Conservation (phyloP, 129 eudicot species). For the Escallonia rubra region DNA sequence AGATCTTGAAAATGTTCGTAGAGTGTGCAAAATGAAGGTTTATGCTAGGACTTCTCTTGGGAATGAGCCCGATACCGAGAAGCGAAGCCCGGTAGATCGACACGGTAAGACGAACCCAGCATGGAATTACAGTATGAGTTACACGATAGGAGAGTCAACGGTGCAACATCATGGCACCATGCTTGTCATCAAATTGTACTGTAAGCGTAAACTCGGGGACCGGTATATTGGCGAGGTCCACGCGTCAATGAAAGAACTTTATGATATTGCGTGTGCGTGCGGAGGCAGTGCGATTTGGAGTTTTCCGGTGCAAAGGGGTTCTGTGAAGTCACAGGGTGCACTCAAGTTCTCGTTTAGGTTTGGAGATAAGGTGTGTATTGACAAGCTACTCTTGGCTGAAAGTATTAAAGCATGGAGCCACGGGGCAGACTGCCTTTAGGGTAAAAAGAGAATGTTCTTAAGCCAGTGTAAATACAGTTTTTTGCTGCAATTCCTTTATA, state of each 20-base stretch:
- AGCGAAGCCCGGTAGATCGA: constrained; percentile 41
- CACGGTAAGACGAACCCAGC: constrained; percentile 54
- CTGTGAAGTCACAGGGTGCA: constrained; percentile 43
- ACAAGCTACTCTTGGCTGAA: constrained; percentile 48
- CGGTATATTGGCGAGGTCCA: constrained; percentile 59
- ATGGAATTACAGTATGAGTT: constrained; percentile 51
- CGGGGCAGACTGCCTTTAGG: too few species aligned
- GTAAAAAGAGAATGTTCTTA: too few species aligned
- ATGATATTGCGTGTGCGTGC: constrained; percentile 30
- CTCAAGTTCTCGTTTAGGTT: constrained; percentile 54
- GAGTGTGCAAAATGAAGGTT: constrained; percentile 53
- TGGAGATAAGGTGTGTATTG: constrained; percentile 46
- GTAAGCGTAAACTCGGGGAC: constrained; percentile 66
- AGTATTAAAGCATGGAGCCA: constrained; percentile 19
- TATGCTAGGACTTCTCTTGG: constrained; percentile 51
- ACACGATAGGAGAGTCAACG: constrained; percentile 36
- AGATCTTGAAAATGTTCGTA: constrained; percentile 47
- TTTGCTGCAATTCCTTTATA: too few species aligned
- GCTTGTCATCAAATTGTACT: constrained; percentile 58
- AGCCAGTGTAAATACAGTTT: too few species aligned
- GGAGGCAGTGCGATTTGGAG: constrained; percentile 46
- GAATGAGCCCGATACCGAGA: constrained; percentile 31
- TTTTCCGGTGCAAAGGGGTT: constrained; percentile 47
- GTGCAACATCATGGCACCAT: constrained; percentile 34
- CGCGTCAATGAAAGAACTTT: constrained; percentile 48